Evolutionary conservation across 768 basidiomycete genomes (phyloP).

Genomic region (Mycena epipterygia): DNA sequence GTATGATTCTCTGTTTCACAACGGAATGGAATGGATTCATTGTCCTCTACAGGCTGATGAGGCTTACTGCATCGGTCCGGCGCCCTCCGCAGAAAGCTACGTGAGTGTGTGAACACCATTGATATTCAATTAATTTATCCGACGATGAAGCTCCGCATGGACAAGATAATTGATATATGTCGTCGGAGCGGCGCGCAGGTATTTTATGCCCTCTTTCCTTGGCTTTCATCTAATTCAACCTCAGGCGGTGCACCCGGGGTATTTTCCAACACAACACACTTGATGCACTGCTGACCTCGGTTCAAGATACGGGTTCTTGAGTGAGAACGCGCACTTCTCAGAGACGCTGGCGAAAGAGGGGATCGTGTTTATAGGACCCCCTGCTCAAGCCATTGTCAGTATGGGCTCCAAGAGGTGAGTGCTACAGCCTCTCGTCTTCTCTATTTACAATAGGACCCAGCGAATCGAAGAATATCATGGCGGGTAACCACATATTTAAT

Average conservation of each 20-base stretch:
- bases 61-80: slow-evolving; percentile 94
- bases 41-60: slow-evolving; percentile 76
- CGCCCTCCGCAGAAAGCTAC: slow-evolving; percentile 90
- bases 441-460: slow-evolving; percentile 49
- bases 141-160: slow-evolving; percentile 76
- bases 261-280: slow-evolving; percentile 31
- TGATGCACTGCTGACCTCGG: background rate
- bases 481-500: slow-evolving; percentile 59
- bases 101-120: slow-evolving; percentile 60
- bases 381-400: slow-evolving; percentile 86
- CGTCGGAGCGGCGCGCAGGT: slow-evolving; percentile 89
- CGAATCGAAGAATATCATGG: slow-evolving; percentile 97
- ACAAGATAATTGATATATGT: slow-evolving; percentile 91
- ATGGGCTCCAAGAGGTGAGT: slow-evolving; percentile 96
- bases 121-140: background rate
- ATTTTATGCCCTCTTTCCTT: slow-evolving; percentile 35
- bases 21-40: slow-evolving; percentile 1
- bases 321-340: slow-evolving; percentile 91
- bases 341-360: slow-evolving; percentile 80
- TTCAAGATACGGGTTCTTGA: slow-evolving; percentile 87
- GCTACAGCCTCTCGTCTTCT: too few relatives aligned
- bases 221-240: slow-evolving; percentile 4
- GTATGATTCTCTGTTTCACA: slow-evolving; percentile 52
- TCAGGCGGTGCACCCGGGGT: slow-evolving; percentile 95
- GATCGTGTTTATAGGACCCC: slow-evolving; percentile 93